These are phyloP conservation scores for Odontarrhena argentea DNA, from an alignment of 345 rosid genomes.

Conservation along the genomic window DNA sequence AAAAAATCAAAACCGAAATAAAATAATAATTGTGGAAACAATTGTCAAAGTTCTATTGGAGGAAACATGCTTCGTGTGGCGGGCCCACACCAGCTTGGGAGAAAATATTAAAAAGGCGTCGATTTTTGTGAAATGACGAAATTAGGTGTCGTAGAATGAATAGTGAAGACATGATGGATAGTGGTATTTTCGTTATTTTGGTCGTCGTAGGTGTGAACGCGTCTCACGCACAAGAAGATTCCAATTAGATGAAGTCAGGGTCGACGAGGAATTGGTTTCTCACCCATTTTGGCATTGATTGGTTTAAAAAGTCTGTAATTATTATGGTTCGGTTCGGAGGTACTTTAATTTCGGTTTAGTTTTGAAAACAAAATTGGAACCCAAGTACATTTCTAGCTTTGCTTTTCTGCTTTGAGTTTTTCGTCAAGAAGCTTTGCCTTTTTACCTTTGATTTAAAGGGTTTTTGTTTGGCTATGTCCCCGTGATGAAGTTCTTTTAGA, in stretches of 20 bases:
- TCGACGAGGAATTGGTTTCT: not conserved
- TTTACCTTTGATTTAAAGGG: no score
- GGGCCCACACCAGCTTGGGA: slow-evolving; percentile 34
- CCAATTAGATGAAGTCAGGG: slow-evolving; percentile 33
- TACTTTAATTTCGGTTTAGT: no score
- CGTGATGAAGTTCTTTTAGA: no score
- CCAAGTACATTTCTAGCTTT: no score
- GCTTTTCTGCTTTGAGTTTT: no score
- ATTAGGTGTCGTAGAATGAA: not conserved
- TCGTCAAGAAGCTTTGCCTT: no score
- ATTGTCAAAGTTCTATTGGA: slow-evolving; percentile 27
- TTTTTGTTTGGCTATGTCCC: no score
- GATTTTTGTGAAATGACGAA: slow-evolving; percentile 31
- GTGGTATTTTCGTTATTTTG: slow-evolving; percentile 35
- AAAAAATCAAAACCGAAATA: no score
- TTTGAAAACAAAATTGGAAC: no score
- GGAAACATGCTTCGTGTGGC: slow-evolving; percentile 37
- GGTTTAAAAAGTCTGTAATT: not conserved
- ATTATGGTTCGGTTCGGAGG: no score
- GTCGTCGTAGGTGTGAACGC: slow-evolving; percentile 48
- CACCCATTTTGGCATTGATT: slow-evolving; percentile 12
- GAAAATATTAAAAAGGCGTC: slow-evolving; percentile 8
- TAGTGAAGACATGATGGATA: not conserved
- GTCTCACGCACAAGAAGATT: slow-evolving; percentile 38
- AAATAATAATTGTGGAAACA: not conserved